phyloP scores from a whole-genome alignment of 2,329 filamentous ascomycete genomes.

The Ploettnerulaceae sp. region DNA sequence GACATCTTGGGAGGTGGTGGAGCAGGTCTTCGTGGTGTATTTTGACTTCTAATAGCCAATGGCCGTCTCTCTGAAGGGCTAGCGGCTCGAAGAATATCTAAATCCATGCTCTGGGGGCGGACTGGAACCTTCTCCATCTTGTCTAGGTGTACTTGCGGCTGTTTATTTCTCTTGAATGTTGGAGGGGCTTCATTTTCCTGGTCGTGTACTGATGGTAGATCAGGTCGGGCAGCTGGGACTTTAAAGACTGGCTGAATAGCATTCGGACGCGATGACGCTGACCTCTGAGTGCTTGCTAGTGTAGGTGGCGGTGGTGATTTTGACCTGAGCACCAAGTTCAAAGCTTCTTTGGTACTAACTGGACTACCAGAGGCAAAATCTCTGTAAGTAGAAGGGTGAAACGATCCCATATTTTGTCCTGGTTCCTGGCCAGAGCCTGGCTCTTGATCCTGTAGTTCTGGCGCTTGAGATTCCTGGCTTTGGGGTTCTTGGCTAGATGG shows the following conservation, averaged over 20 bases:
- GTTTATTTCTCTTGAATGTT: slow-evolving; percentile 52
- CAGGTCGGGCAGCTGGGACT: slow-evolving; percentile 49
- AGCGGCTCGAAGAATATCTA: slow-evolving; percentile 35
- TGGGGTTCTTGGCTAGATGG: slow-evolving; percentile 31
- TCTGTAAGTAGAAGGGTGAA: slow-evolving; percentile 25
- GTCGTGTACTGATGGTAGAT: slow-evolving; percentile 61
- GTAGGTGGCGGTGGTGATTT: slow-evolving; percentile 31
- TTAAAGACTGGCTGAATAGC: slow-evolving; percentile 52
- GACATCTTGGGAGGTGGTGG: slow-evolving; percentile 93
- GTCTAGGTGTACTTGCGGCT: slow-evolving; percentile 27
- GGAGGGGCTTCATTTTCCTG: slow-evolving; percentile 81
- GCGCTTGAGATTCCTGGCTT: slow-evolving; percentile 22
- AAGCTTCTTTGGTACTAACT: slow-evolving; percentile 40
- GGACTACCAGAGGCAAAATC: slow-evolving; percentile 52
- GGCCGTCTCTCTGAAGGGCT: slow-evolving; percentile 53
- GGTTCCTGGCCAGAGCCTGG: slow-evolving; percentile 23
- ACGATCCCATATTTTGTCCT: slow-evolving; percentile 35
- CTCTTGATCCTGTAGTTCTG: slow-evolving; percentile 14
- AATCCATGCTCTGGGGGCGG: slow-evolving; percentile 45
- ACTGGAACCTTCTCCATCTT: slow-evolving; percentile 45
- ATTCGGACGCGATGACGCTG: slow-evolving; percentile 39
- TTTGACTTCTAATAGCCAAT: slow-evolving; percentile 49
- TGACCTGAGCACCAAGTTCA: slow-evolving; percentile 27
- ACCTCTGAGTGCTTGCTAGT: slow-evolving; percentile 24
- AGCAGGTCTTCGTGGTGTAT: slow-evolving; percentile 73